These are phyloP conservation scores for Mucor sp. DNA, from an alignment of 371 early-diverging fungal genomes.

Conservation along the genomic window DNA sequence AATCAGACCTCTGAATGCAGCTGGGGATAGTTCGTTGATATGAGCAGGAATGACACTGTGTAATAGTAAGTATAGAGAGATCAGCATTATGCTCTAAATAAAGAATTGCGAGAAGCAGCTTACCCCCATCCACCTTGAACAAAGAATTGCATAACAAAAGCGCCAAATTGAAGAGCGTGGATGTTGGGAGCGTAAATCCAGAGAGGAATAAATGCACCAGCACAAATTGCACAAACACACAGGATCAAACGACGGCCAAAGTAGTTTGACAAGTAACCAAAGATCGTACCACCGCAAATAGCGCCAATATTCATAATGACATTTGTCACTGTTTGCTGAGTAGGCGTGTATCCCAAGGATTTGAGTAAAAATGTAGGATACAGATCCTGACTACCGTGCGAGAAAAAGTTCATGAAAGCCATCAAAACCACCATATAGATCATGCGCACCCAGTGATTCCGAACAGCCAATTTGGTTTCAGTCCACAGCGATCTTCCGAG, in stretches of 20 bases:
- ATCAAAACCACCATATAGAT: constrained; percentile 63
- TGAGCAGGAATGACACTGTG: constrained; percentile 67
- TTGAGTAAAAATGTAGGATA: constrained; percentile 72
- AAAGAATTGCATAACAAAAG: constrained; percentile 66
- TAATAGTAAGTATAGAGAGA: background rate
- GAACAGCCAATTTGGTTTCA: constrained; percentile 51
- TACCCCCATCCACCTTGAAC: constrained; percentile 72
- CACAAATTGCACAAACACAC: constrained; percentile 47
- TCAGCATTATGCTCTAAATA: background rate
- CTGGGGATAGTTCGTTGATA: constrained; percentile 69
- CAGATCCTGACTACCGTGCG: constrained; percentile 73
- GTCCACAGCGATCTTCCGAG: constrained; percentile 36
- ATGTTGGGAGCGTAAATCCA: constrained; percentile 61
- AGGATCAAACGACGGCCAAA: constrained; percentile 65
- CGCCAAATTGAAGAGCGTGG: constrained; percentile 53
- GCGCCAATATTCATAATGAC: constrained; percentile 69
- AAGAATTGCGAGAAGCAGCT: background rate
- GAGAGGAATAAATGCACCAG: constrained; percentile 66
- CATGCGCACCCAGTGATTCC: constrained; percentile 57
- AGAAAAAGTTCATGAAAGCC: constrained; percentile 69
- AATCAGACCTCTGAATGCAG: constrained; percentile 65
- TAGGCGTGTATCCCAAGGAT: constrained; percentile 48
- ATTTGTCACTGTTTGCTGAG: constrained; percentile 59
- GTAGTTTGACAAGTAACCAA: constrained; percentile 69
- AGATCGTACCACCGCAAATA: constrained; percentile 66